These are phyloP conservation scores for Xerocomus brunneocitrinus DNA, from an alignment of 768 basidiomycete genomes.

Conservation along the genomic window DNA sequence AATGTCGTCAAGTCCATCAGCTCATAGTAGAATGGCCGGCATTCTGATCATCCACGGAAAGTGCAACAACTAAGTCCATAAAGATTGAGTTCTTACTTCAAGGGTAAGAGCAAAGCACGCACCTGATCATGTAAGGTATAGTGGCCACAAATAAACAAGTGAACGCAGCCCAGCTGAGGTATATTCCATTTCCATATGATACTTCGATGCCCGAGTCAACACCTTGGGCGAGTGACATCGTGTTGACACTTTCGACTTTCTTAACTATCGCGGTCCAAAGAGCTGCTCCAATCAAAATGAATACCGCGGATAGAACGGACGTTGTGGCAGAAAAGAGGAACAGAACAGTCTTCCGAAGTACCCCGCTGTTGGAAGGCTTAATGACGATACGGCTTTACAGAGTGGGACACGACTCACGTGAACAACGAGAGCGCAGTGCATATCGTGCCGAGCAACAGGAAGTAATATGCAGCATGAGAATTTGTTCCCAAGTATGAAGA, in stretches of 20 bases:
- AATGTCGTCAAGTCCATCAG: conserved; percentile 16
- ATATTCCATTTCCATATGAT: conserved; percentile 57
- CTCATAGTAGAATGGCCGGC: conserved; percentile 24
- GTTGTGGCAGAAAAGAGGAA: conserved; percentile 66
- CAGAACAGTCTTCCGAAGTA: conserved; percentile 57
- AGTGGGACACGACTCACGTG: conserved; percentile 44
- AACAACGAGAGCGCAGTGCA: conserved; percentile 60
- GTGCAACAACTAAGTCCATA: conserved; percentile 64
- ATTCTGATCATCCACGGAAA: conserved; percentile 55
- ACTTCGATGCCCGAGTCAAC: conserved; percentile 59
- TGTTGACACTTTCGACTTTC: conserved; percentile 57
- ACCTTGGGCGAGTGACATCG: conserved; percentile 37
- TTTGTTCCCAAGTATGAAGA: conserved; percentile 58
- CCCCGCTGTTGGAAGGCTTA: conserved; percentile 44
- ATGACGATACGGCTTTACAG: not conserved
- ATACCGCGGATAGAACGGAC: conserved; percentile 53
- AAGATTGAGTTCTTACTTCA: not conserved
- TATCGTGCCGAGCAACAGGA: conserved; percentile 68
- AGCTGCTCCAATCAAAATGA: conserved; percentile 63
- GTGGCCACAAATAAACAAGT: conserved; percentile 60
- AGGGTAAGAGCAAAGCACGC: conserved; percentile 19
- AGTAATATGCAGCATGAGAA: conserved; percentile 70
- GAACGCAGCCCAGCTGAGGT: conserved; percentile 72
- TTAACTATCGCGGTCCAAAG: conserved; percentile 78
- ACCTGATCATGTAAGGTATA: conserved; percentile 78